Conservation (phyloP, 768 basidiomycete species). For the Mycena filopes region DNA sequence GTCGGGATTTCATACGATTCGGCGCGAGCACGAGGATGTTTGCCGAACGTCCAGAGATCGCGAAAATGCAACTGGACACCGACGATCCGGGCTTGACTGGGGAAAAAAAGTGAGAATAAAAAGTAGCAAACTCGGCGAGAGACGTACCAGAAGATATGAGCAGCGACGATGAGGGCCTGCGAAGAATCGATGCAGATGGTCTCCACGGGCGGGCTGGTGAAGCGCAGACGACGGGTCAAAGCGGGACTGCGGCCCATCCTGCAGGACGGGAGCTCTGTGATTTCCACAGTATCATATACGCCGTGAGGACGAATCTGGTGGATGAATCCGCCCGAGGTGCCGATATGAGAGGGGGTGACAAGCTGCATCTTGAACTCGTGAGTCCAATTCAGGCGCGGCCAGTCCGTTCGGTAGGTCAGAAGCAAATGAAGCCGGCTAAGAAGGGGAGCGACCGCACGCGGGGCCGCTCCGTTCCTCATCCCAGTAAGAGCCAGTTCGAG, state of each 20-base stretch:
- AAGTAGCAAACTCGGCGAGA: background rate
- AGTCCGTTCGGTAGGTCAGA: conserved; percentile 57
- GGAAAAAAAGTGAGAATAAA: background rate
- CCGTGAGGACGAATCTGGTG: conserved; percentile 54
- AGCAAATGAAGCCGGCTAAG: conserved; percentile 58
- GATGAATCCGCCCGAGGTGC: conserved; percentile 58
- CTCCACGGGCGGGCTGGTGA: conserved; percentile 55
- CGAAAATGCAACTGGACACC: conserved; percentile 63
- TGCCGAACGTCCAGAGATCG: conserved; percentile 64
- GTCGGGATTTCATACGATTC: conserved; percentile 55
- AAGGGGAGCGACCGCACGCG: conserved; percentile 50
- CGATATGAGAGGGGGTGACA: conserved; percentile 49
- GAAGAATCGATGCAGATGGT: conserved; percentile 56
- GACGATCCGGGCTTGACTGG: conserved; percentile 52
- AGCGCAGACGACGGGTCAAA: conserved; percentile 57
- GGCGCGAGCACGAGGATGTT: conserved; percentile 57
- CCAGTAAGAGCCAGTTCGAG: conserved; percentile 60
- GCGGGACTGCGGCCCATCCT: conserved; percentile 55
- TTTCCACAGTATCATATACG: conserved; percentile 52
- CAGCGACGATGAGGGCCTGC: conserved; percentile 57
- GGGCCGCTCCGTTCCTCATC: conserved; percentile 61
- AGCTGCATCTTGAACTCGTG: conserved; percentile 57
- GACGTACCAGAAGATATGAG: conserved; percentile 53
- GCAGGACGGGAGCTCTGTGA: conserved; percentile 61
- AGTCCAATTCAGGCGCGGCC: conserved; percentile 60